Evolutionary conservation across 2,329 filamentous ascomycete genomes (phyloP).

Genomic region (Remersonia thermophila): DNA sequence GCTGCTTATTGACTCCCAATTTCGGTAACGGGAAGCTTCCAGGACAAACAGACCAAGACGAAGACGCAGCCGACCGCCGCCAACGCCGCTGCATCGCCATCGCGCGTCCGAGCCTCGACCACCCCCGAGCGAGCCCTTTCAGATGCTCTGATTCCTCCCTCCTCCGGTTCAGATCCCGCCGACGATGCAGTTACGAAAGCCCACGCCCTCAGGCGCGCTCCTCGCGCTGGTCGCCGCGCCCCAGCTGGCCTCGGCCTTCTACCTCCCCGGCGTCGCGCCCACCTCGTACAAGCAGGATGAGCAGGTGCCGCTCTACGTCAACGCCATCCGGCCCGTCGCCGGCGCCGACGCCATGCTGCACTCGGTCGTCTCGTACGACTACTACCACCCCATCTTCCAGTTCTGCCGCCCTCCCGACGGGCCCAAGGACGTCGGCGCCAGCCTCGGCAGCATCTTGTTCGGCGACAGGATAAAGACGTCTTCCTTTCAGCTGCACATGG

Average conservation of each 20-base stretch:
- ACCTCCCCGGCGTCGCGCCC: conserved; percentile 89
- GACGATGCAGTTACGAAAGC: conserved; percentile 33
- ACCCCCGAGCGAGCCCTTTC: not conserved
- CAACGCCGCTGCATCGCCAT: not conserved
- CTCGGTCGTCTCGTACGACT: conserved; percentile 92
- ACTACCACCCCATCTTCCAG: conserved; percentile 78
- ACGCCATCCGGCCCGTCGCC: conserved; percentile 77
- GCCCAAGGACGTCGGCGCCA: conserved; percentile 71
- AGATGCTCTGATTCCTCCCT: not conserved
- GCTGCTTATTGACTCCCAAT: too few relatives aligned
- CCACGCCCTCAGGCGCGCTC: conserved; percentile 36
- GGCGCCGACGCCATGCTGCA: conserved; percentile 68
- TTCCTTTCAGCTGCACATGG: conserved; percentile 82
- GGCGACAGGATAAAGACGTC: conserved; percentile 97
- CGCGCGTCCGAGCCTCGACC: not conserved
- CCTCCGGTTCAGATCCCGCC: too few relatives aligned
- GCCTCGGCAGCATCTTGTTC: conserved; percentile 89
- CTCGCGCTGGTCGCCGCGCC: conserved; percentile 39
- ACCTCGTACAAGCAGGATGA: conserved; percentile 78
- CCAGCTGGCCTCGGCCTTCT: conserved; percentile 61
- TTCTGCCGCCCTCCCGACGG: conserved; percentile 75
- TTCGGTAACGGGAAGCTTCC: too few relatives aligned
- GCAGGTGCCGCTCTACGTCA: conserved; percentile 77
- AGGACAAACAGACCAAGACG: too few relatives aligned
- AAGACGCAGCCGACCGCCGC: too few relatives aligned